Percentiles rank a stretch among this genome's conserved stretches.
Evolutionary conservation across 352 stramenopile species (phyloP).

Genomic region (Pythium dissotocum): DNA sequence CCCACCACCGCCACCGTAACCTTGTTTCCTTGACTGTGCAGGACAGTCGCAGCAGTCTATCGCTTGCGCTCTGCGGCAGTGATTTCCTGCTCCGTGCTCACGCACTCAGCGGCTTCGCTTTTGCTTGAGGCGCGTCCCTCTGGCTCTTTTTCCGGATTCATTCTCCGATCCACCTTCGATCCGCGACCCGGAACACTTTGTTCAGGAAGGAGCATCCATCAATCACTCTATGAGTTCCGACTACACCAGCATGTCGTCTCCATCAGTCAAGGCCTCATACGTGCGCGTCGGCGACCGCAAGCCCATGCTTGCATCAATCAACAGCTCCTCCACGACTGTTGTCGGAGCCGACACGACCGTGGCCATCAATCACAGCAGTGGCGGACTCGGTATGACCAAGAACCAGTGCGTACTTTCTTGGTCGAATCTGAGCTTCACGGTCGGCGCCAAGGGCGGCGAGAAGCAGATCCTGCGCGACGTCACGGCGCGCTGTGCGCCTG

Average conservation of each 20-base stretch:
- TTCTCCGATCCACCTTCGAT: background rate
- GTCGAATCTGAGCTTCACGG: conserved; percentile 26
- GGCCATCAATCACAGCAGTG: background rate
- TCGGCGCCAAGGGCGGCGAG: conserved; percentile 7
- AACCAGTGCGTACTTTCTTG: conserved; percentile 25
- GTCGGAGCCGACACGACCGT: background rate
- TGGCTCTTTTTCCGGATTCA: background rate
- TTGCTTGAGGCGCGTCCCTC: background rate
- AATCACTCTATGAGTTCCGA: background rate
- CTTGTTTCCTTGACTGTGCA: too few relatives aligned
- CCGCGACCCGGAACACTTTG: too few relatives aligned
- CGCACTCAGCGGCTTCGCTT: background rate
- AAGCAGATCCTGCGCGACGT: conserved; percentile 35
- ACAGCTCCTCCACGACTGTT: background rate
- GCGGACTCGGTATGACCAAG: conserved; percentile 21
- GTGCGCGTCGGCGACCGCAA: conserved; percentile 18
- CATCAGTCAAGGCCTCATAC: conserved; percentile 17
- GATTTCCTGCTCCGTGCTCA: background rate
- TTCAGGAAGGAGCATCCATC: background rate
- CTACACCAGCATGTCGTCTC: conserved; percentile 14
- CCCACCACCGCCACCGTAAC: background rate
- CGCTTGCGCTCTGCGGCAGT: too few relatives aligned
- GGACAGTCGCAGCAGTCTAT: too few relatives aligned
- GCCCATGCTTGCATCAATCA: background rate
- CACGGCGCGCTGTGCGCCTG: conserved; percentile 33